Evolutionary conservation across 108 stramenopile genomes (phyloP).

Genomic region (Ochromonas danica): DNA sequence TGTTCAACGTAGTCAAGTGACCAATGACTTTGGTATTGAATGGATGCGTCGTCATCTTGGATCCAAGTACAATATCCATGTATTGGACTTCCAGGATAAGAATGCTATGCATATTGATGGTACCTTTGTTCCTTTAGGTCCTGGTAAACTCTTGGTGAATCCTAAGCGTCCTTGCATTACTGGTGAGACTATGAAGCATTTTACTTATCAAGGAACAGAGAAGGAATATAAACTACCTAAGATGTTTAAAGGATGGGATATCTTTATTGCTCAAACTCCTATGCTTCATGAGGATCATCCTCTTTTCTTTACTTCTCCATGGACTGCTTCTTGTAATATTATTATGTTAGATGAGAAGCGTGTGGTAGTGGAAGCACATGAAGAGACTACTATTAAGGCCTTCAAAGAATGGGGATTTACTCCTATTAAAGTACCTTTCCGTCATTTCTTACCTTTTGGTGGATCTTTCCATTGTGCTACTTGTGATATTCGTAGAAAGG

Average conservation of each 20-base stretch:
- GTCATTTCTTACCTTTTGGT: constrained; percentile 50
- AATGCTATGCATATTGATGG: constrained; percentile 58
- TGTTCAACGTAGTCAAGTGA: constrained; percentile 53
- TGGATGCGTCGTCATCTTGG: constrained; percentile 56
- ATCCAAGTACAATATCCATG: constrained; percentile 44
- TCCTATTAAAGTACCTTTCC: constrained; percentile 46
- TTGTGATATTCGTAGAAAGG: constrained; percentile 48
- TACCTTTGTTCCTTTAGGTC: constrained; percentile 49
- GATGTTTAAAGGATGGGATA: constrained; percentile 54
- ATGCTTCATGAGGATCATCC: constrained; percentile 43
- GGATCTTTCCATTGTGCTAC: constrained; percentile 55
- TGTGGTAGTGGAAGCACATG: constrained; percentile 49
- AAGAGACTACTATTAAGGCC: constrained; percentile 42
- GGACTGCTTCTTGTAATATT: constrained; percentile 52
- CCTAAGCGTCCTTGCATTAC: constrained; percentile 50
- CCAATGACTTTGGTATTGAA: constrained; percentile 55
- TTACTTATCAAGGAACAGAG: constrained; percentile 45
- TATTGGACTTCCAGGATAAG: constrained; percentile 54
- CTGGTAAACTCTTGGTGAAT: constrained; percentile 52
- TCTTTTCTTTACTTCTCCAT: constrained; percentile 49
- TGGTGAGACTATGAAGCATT: constrained; percentile 38
- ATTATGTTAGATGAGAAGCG: constrained; percentile 45
- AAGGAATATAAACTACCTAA: constrained; percentile 47
- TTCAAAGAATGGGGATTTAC: constrained; percentile 48
- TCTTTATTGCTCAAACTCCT: constrained; percentile 45